Conservation (phyloP, 1,284 basidiomycete species). For the Heterobasidion occidentale region DNA sequence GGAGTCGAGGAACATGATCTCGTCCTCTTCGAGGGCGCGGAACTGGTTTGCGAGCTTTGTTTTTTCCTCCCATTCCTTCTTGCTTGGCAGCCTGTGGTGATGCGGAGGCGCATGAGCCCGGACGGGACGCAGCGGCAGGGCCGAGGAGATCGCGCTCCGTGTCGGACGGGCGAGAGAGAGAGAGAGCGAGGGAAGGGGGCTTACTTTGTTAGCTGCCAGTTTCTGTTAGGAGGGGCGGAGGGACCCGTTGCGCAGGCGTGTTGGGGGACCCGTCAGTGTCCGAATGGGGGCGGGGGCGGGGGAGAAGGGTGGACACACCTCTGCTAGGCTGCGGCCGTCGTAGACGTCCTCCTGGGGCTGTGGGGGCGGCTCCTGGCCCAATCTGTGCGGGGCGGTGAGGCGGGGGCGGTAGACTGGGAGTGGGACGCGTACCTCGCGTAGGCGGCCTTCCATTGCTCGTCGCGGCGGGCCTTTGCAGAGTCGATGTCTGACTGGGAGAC, state of each 20-base stretch:
- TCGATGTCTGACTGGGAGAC: slow-evolving; percentile 78
- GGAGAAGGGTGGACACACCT: slow-evolving; percentile 48
- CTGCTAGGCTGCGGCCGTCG: slow-evolving; percentile 85
- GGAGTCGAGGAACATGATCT: slow-evolving; percentile 83
- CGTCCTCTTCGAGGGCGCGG: slow-evolving; percentile 84
- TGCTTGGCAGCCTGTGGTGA: slow-evolving; percentile 69
- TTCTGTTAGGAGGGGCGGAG: slow-evolving; percentile 36
- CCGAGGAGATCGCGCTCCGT: too few species aligned
- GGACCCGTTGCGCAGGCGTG: background rate
- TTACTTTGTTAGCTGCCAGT: slow-evolving; percentile 76
- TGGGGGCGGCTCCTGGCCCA: slow-evolving; percentile 85
- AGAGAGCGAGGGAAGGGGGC: slow-evolving; percentile 10
- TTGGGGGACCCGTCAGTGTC: slow-evolving; percentile 7
- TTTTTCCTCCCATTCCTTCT: slow-evolving; percentile 92
- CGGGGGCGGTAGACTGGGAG: slow-evolving; percentile 2
- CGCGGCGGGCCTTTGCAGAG: slow-evolving; percentile 63
- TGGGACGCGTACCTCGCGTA: slow-evolving; percentile 66
- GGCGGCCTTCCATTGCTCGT: slow-evolving; percentile 89
- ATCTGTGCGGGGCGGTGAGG: slow-evolving; percentile 28
- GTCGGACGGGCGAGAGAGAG: slow-evolving; percentile 3
- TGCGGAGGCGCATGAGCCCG: slow-evolving; percentile 11
- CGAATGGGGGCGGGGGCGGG: slow-evolving; percentile 17
- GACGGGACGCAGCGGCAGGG: too few species aligned
- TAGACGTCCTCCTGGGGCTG: slow-evolving; percentile 68
- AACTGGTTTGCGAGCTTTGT: slow-evolving; percentile 92